phyloP scores from a whole-genome alignment of 1,284 basidiomycete species.

The Exobasidium cylindrosporum region DNA sequence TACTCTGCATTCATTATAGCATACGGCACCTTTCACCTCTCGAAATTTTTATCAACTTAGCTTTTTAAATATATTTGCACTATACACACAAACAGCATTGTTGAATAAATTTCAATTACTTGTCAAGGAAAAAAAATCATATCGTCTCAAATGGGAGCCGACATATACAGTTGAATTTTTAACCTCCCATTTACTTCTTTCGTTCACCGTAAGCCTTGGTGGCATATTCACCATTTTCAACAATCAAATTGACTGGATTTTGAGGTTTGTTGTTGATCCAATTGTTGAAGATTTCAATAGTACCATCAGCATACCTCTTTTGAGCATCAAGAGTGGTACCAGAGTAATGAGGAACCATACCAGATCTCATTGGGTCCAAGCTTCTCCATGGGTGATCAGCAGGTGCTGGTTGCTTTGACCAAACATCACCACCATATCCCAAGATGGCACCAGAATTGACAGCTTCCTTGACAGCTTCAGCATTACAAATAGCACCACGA shows the following conservation, averaged over 20 bases:
- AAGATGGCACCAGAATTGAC: slow-evolving; percentile 72
- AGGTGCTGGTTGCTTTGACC: slow-evolving; percentile 58
- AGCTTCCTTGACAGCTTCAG: slow-evolving; percentile 73
- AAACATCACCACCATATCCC: slow-evolving; percentile 62
- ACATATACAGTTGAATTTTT: no score
- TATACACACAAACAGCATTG: no score
- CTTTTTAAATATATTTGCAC: no score
- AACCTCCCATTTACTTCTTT: no score
- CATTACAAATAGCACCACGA: slow-evolving; percentile 86
- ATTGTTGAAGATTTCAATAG: slow-evolving; percentile 74
- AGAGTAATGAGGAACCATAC: slow-evolving; percentile 69
- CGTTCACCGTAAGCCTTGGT: slow-evolving; percentile 52
- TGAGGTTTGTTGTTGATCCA: slow-evolving; percentile 69
- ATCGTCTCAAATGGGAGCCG: no score
- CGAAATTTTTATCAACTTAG: no score
- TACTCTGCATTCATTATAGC: not conserved
- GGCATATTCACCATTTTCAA: slow-evolving; percentile 53
- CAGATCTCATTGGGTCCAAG: slow-evolving; percentile 68
- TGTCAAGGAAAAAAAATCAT: no score
- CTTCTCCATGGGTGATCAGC: slow-evolving; percentile 81
- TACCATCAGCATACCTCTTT: slow-evolving; percentile 77
- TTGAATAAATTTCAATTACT: no score
- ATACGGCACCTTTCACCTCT: slow-evolving; percentile 1
- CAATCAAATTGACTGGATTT: slow-evolving; percentile 75
- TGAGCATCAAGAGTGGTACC: slow-evolving; percentile 91